Conservation (phyloP, 352 stramenopile genomes). For the Pythium phragmitis region DNA sequence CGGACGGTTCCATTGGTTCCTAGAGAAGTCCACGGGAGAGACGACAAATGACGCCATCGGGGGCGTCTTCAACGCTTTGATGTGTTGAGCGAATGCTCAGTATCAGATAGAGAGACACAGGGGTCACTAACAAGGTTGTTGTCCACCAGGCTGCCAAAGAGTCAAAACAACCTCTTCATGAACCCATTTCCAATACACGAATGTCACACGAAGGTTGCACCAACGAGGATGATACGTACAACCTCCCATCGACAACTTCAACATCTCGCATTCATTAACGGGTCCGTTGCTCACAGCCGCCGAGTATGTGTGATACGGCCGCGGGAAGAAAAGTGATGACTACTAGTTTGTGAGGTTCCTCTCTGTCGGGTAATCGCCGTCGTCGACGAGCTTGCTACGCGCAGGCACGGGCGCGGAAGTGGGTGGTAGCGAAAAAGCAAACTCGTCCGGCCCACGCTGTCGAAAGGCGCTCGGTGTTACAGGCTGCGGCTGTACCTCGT, state of each 20-base stretch:
- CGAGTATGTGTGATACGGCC: neutral
- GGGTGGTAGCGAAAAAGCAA: neutral
- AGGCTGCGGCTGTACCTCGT: neutral
- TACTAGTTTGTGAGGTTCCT: neutral
- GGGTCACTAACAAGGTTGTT: neutral
- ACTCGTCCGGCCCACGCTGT: slow-evolving; percentile 1
- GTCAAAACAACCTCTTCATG: neutral
- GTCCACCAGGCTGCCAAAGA: neutral
- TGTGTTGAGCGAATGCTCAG: neutral
- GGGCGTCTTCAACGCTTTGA: neutral
- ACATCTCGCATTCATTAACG: neutral
- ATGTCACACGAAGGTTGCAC: slow-evolving; percentile 11
- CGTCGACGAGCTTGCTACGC: slow-evolving; percentile 8
- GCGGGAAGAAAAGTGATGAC: neutral
- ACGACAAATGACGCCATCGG: slow-evolving; percentile 5
- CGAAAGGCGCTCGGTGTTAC: neutral
- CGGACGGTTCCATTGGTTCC: no score
- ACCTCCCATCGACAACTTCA: slow-evolving; percentile 1
- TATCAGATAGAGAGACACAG: neutral
- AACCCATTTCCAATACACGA: slow-evolving; percentile 2
- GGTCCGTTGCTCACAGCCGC: neutral
- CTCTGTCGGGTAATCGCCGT: neutral
- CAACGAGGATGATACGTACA: neutral
- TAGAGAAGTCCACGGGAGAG: slow-evolving; percentile 13
- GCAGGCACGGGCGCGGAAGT: neutral